Percentiles rank a stretch among this genome's conserved stretches.
phyloP scores from a whole-genome alignment of 495 filamentous ascomycete genomes.

The Penicillium diatomitis region DNA sequence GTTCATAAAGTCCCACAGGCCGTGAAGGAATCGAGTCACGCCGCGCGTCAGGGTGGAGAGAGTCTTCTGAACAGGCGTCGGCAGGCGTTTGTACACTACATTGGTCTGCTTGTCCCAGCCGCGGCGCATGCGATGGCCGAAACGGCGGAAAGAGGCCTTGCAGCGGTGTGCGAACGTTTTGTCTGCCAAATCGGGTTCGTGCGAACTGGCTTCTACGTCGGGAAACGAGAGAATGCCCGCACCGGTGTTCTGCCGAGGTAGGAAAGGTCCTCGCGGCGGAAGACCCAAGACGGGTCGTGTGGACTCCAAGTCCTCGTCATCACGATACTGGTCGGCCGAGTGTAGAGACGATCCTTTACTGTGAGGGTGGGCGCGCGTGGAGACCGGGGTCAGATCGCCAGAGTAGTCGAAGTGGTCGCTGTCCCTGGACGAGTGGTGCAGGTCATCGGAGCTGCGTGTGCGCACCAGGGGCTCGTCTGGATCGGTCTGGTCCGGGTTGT shows the following conservation, averaged over 20 bases:
- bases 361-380: constrained; percentile 24
- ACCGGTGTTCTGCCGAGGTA: constrained; percentile 29
- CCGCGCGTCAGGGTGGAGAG: constrained; percentile 36
- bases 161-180: constrained; percentile 16
- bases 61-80: constrained; percentile 45
- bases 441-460: constrained; percentile 22
- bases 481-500: constrained; percentile 43
- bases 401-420: constrained; percentile 25
- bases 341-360: constrained; percentile 24
- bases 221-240: constrained; percentile 37
- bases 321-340: constrained; percentile 4
- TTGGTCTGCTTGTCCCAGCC: constrained; percentile 15
- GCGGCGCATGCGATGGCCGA: constrained; percentile 8
- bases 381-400: constrained; percentile 35
- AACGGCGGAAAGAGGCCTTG: constrained; percentile 14
- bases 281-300: constrained; percentile 21
- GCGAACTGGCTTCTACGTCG: constrained; percentile 26
- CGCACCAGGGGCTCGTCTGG: constrained; percentile 36
- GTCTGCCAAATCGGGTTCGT: constrained; percentile 8
- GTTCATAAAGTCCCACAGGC: constrained; percentile 92
- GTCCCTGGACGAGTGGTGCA: constrained; percentile 13
- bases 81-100: constrained; percentile 41
- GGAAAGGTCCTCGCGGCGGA: constrained; percentile 30
- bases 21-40: constrained; percentile 46
- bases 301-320: constrained; percentile 20